Evolutionary conservation across 2,329 filamentous ascomycete genomes (phyloP).

Genomic region (Colletotrichum somersetense): DNA sequence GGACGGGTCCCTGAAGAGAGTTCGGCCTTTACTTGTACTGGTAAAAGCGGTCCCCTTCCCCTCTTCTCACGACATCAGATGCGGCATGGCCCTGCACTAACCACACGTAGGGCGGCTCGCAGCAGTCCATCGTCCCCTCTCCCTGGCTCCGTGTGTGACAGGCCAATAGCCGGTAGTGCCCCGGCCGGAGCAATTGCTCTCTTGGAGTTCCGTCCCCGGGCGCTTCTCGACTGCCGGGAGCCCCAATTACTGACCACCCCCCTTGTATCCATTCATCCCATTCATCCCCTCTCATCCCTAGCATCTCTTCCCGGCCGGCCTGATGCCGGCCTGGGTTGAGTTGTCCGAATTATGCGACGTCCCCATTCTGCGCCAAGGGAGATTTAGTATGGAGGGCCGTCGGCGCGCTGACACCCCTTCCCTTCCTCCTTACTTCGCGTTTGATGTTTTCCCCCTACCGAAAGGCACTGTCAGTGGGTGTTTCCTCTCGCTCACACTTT

Average conservation of each 20-base stretch:
- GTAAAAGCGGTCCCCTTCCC: neutral
- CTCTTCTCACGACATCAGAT: conserved; percentile 16
- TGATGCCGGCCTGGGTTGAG: neutral
- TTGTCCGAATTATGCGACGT: conserved; percentile 29
- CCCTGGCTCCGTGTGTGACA: conserved; percentile 26
- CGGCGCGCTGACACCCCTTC: neutral
- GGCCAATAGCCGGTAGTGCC: conserved; percentile 32
- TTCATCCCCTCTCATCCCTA: neutral
- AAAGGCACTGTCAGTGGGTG: conserved; percentile 33
- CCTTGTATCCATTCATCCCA: neutral
- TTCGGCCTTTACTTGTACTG: neutral
- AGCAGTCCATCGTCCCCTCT: neutral
- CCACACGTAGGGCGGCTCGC: conserved; percentile 3
- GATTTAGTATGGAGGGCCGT: conserved; percentile 22
- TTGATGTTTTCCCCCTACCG: neutral
- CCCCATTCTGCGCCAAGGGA: conserved; percentile 30
- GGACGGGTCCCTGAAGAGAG: neutral
- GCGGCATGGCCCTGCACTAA: conserved; percentile 11
- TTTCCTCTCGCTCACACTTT: neutral
- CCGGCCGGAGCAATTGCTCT: conserved; percentile 38
- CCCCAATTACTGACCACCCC: conserved; percentile 6
- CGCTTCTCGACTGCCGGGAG: conserved; percentile 37
- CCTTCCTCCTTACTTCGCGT: conserved; percentile 5
- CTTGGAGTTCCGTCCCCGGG: conserved; percentile 37
- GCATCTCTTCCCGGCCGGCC: neutral